Evolutionary conservation across 179 eudicot genomes (phyloP).

Genomic region (Silene coronaria): DNA sequence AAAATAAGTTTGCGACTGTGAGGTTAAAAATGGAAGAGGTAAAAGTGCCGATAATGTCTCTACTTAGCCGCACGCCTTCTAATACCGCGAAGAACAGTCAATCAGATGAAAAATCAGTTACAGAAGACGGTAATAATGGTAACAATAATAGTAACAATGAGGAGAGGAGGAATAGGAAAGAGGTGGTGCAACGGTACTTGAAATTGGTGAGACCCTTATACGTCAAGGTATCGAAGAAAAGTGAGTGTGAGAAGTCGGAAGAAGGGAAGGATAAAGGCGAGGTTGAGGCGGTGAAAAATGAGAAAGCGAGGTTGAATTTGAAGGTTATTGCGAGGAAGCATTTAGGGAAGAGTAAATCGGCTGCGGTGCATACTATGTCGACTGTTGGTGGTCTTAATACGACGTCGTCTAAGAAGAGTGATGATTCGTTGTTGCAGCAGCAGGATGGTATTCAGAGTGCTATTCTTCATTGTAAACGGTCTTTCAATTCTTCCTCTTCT

Average conservation of each 20-base stretch:
- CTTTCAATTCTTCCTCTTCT: constrained; percentile 46
- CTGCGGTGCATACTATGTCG: constrained; percentile 25
- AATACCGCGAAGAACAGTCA: constrained; percentile 1
- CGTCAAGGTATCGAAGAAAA: constrained; percentile 50
- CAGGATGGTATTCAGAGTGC: constrained; percentile 93
- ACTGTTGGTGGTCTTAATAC: constrained; percentile 15
- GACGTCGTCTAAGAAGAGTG: constrained; percentile 36
- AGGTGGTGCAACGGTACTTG: constrained; percentile 54
- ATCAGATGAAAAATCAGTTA: not conserved
- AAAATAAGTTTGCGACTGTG: constrained; percentile 33
- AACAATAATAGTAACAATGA: constrained; percentile 10
- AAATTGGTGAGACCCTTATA: constrained; percentile 64
- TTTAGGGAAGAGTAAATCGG: constrained; percentile 64
- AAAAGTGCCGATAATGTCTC: constrained; percentile 51
- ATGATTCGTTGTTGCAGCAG: constrained; percentile 64
- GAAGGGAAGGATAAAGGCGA: not conserved
- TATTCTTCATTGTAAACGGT: constrained; percentile 85
- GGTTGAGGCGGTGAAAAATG: constrained; percentile 14
- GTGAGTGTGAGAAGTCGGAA: constrained; percentile 30
- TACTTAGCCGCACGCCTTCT: constrained; percentile 46
- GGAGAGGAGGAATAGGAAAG: constrained; percentile 43
- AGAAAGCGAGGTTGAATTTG: constrained; percentile 34
- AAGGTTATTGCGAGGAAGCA: constrained; percentile 49
- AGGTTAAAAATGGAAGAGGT: constrained; percentile 53
- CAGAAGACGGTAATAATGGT: not conserved